Evolutionary conservation across 2,329 filamentous ascomycete genomes (phyloP).

Genomic region (Fusarium sp.): DNA sequence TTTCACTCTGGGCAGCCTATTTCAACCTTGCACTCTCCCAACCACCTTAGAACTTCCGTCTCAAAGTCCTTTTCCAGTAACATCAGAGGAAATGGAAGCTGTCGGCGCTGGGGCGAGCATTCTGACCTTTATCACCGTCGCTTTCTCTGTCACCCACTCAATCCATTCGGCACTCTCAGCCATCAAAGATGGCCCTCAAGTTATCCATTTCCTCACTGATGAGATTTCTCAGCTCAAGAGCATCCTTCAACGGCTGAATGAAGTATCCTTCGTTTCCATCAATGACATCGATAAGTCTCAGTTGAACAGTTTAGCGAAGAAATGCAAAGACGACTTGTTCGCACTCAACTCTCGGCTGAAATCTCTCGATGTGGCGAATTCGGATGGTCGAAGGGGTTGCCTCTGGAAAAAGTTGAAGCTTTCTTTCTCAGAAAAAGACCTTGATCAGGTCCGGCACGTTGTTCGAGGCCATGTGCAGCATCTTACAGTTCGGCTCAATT

Average conservation of each 20-base stretch:
- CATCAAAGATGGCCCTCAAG: not conserved
- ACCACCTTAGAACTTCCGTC: accelerated
- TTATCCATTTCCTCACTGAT: accelerated
- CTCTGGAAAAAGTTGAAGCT: not conserved
- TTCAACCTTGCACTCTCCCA: not conserved
- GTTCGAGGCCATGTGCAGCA: not conserved
- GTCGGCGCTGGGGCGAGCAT: not conserved
- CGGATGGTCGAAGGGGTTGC: not conserved
- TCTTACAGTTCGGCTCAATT: not conserved
- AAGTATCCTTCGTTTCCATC: accelerated
- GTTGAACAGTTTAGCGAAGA: accelerated
- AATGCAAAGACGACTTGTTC: not conserved
- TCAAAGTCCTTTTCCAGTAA: accelerated
- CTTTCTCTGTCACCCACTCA: not conserved
- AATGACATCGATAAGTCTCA: not conserved
- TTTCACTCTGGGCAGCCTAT: accelerated
- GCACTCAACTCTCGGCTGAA: accelerated
- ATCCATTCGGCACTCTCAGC: not conserved
- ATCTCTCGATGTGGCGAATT: accelerated
- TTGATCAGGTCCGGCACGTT: accelerated
- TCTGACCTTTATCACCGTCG: not conserved
- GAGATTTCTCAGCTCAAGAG: not conserved
- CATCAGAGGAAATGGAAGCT: not conserved
- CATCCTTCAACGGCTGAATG: accelerated
- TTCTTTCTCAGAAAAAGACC: not conserved